Conservation (phyloP, 257 asterid genomes). For the Gentiana macrophylla region DNA sequence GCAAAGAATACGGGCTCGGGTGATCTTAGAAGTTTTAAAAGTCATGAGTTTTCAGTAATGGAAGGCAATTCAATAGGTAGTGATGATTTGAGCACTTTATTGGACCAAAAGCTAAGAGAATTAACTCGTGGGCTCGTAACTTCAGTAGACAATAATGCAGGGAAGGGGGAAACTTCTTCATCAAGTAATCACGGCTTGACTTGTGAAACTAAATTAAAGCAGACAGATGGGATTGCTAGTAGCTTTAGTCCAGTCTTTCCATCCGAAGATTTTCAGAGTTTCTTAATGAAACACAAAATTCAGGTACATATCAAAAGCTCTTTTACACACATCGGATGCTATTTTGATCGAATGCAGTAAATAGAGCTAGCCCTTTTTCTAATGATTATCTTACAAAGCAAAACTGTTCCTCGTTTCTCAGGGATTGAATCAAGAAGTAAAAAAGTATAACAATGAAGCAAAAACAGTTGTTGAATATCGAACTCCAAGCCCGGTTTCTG, state of each 20-base stretch:
- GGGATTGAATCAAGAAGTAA: constrained; percentile 30
- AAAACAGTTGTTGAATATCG: constrained; percentile 27
- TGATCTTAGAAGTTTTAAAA: constrained; percentile 29
- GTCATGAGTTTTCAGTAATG: constrained; percentile 24
- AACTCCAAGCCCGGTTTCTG: constrained; percentile 35
- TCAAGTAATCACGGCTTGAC: constrained; percentile 17
- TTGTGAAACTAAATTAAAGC: constrained; percentile 17
- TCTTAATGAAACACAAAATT: constrained; percentile 18
- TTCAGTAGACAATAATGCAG: constrained; percentile 28
- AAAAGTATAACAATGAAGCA: constrained; percentile 17
- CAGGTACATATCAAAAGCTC: constrained; percentile 25
- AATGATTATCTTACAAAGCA: background rate
- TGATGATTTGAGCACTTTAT: constrained; percentile 58
- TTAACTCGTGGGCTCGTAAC: constrained; percentile 49
- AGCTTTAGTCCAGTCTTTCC: constrained; percentile 17
- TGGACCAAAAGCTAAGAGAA: constrained; percentile 76
- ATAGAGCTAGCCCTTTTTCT: constrained; percentile 1
- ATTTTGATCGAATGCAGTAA: background rate
- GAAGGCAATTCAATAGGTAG: constrained; percentile 40
- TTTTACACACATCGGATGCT: background rate
- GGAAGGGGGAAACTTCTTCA: constrained; percentile 11
- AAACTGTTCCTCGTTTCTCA: constrained; percentile 9
- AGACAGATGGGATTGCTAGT: constrained; percentile 26
- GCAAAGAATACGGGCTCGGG: constrained; percentile 25
- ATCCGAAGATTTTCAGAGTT: constrained; percentile 20